These are phyloP conservation scores for Aspergillus awamori DNA, from an alignment of 2,329 filamentous ascomycete genomes.

Conservation along the genomic window DNA sequence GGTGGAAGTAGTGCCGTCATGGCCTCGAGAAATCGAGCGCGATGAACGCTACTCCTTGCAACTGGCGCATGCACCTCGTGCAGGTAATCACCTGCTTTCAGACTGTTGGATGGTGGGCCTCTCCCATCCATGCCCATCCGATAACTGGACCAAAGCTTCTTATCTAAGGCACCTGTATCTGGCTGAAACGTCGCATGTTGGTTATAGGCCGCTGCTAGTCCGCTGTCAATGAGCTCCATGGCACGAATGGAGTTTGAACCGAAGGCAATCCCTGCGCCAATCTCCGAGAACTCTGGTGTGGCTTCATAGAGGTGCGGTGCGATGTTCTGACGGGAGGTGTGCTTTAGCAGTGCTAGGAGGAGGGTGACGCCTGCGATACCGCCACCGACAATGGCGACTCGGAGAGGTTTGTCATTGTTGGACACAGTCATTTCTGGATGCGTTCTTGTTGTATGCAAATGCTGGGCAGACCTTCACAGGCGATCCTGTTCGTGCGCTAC, in stretches of 20 bases:
- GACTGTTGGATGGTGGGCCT: not conserved
- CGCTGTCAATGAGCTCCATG: not conserved
- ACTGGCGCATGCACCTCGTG: slow-evolving; percentile 2
- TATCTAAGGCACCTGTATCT: not conserved
- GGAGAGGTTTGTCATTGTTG: not conserved
- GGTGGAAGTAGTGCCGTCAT: not conserved
- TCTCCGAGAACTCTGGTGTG: not conserved
- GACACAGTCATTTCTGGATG: not conserved
- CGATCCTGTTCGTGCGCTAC: not conserved
- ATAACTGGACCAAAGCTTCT: slow-evolving; percentile 7
- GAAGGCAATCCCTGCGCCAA: slow-evolving; percentile 6
- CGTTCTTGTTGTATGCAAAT: not conserved
- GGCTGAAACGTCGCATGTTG: slow-evolving; percentile 1
- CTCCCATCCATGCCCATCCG: slow-evolving; percentile 8
- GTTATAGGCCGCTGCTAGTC: not conserved
- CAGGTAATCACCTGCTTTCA: slow-evolving; percentile 1
- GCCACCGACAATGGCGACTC: slow-evolving; percentile 12
- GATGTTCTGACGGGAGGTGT: not conserved
- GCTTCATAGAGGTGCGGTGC: slow-evolving; percentile 5
- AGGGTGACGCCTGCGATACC: slow-evolving; percentile 7
- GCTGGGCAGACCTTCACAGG: not conserved
- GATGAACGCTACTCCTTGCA: slow-evolving; percentile 10
- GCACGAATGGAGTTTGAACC: slow-evolving; percentile 3
- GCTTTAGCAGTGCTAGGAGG: slow-evolving; percentile 1
- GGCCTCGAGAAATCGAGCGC: slow-evolving; percentile 5